Base-by-base conservation (phyloP, 2,329 filamentous ascomycete species). In the Scedosporium aurantiacum region DNA sequence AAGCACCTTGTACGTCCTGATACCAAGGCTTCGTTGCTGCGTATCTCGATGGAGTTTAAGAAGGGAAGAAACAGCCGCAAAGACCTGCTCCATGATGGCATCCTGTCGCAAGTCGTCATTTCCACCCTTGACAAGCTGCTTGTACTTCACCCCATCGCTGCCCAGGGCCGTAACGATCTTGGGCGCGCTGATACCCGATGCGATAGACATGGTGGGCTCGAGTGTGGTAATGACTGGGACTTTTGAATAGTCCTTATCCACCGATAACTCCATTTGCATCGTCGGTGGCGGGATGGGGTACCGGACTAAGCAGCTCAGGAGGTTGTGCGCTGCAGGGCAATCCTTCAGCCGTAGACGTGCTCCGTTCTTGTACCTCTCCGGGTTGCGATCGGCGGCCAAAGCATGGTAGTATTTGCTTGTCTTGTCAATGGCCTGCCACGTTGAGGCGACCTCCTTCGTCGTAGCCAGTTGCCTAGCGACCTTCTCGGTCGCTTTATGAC, bases 11-110 rank as follows among this genome's bases (percentile, higher is more conserved):
- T 99, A 99, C 0, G 94, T 97, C 62, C 95, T 83, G 69, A 99
- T 95, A 7, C 88, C 90, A 10, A 99, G 79, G 65, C 90, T 90
- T 5, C 94, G 87, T 70, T 96, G 91, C 45, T 91, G 88, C 2
- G 94, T 97, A 12, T 87, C 83, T 61, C 90, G 87, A 72, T 97
- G 91, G 57, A 90, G 87, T 70, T 90, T 89, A 27, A 99, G 79
- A 23, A 99, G 83, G 59, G 90, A 89, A 62, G 91, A 97, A 23
- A 97, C 94, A 73, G 96, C 91, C 63, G 92, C 90, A 71, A 99
- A 99, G 1, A 99, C 94, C 74, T 99, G 94, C 73, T 99, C 95
- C 95, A 99, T 99, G 78, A 85, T 99, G 54, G 93, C 91, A 69
- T 99, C 94, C 76, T 99, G 94, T 7, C 95, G 89, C 12, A 99